Percentiles rank a stretch among this genome's conserved stretches.
phyloP scores from a whole-genome alignment of 2,329 filamentous ascomycete genomes.

The Geoglossum cookeanum region DNA sequence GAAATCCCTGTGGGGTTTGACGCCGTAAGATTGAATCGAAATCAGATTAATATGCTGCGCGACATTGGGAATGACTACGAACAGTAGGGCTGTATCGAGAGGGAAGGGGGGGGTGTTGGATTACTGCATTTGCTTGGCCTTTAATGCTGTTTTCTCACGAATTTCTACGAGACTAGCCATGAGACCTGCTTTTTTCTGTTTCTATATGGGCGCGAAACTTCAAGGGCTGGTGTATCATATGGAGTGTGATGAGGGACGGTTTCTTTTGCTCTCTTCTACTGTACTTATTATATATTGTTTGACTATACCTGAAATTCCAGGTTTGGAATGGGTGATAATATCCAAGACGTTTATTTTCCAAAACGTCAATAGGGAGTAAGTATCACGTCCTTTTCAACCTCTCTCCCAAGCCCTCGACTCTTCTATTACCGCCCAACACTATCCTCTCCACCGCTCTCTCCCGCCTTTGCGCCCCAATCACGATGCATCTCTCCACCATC shows the following conservation, averaged over 20 bases:
- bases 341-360: too few species aligned
- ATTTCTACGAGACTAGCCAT: too few species aligned
- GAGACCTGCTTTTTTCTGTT: too few species aligned
- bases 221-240: too few species aligned
- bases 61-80: background rate
- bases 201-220: too few species aligned
- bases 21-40: background rate
- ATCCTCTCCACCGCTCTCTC: background rate
- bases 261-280: too few species aligned
- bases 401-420: background rate
- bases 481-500: constrained; percentile 2
- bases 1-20: background rate
- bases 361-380: too few species aligned
- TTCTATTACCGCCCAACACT: background rate
- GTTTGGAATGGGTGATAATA: too few species aligned
- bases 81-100: background rate
- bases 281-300: background rate
- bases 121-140: too few species aligned
- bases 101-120: too few species aligned
- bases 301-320: background rate
- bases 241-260: too few species aligned
- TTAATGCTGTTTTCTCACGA: too few species aligned
- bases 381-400: background rate
- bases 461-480: background rate
- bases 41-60: background rate